A percentile compares a stretch with the other conserved stretches of the same genome.
Conservation (phyloP, 257 asterid species). For the Capsicum chinense region DNA sequence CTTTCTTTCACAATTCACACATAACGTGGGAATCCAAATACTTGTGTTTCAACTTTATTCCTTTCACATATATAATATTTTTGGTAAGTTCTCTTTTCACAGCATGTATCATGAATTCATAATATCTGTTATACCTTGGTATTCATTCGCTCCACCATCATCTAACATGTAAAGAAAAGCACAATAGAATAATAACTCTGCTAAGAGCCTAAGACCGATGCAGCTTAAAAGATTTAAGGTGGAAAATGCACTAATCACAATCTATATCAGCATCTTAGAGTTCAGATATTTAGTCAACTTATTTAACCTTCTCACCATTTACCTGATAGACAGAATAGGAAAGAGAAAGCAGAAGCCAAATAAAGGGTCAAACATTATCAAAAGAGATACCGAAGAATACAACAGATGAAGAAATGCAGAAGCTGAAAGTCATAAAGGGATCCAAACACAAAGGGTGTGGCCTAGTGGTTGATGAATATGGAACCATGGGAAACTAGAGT, state of each 20-base stretch:
- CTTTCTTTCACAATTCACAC: background rate
- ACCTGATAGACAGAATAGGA: constrained; percentile 6
- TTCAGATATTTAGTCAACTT: background rate
- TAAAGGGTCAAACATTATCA: constrained; percentile 9
- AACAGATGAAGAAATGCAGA: constrained; percentile 16
- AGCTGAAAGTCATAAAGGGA: constrained; percentile 4
- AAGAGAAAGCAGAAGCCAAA: background rate
- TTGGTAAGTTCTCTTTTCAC: background rate
- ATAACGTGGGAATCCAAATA: background rate
- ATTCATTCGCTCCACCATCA: background rate
- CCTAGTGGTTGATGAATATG: background rate
- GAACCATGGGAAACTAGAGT: background rate
- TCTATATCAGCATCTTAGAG: background rate
- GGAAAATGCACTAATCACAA: background rate
- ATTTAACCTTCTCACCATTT: background rate
- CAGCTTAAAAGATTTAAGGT: background rate
- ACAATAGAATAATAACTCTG: background rate
- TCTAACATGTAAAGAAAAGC: background rate
- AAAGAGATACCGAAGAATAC: background rate
- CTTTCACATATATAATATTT: background rate
- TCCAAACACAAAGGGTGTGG: background rate
- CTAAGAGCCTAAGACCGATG: background rate
- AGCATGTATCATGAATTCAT: background rate
- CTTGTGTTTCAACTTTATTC: background rate
- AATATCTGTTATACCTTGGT: background rate